Conservation (phyloP, 83 land plant species). For the Picea abies region DNA sequence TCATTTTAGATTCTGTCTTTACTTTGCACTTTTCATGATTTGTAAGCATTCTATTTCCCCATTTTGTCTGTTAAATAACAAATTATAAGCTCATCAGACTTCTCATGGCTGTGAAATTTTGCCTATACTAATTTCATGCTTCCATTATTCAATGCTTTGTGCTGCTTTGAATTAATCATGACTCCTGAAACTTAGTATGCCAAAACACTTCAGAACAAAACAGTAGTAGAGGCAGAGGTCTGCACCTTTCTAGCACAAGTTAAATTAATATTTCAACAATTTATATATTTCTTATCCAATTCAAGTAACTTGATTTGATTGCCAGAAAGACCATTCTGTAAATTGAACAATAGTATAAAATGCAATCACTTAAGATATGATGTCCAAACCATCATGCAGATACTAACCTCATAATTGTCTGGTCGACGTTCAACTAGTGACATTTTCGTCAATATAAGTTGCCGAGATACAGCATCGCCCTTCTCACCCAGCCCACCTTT, state of each 20-base stretch:
- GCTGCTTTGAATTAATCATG: background rate
- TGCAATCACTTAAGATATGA: background rate
- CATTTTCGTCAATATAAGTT: constrained; percentile 83
- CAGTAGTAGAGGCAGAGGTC: background rate
- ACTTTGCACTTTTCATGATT: background rate
- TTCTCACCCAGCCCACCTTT: constrained; percentile 90
- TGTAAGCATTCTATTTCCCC: background rate
- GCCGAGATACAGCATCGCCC: constrained; percentile 89
- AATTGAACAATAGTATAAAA: background rate
- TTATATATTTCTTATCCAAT: background rate
- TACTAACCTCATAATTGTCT: constrained; percentile 79
- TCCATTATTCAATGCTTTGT: background rate
- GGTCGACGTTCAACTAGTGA: constrained; percentile 94
- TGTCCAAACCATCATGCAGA: background rate
- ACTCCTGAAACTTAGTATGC: background rate
- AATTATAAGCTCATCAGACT: background rate
- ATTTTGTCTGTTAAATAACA: background rate
- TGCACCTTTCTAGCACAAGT: background rate
- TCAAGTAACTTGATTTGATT: background rate
- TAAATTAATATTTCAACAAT: background rate
- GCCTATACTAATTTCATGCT: background rate
- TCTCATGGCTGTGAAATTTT: background rate
- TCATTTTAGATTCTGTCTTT: no score
- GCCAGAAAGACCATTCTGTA: background rate
- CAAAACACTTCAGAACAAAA: background rate